Evolutionary conservation across 2,329 filamentous ascomycete species (phyloP), one percentile per base, ranked within the genome.

Genomic region (Alternaria tenuissima): DNA sequence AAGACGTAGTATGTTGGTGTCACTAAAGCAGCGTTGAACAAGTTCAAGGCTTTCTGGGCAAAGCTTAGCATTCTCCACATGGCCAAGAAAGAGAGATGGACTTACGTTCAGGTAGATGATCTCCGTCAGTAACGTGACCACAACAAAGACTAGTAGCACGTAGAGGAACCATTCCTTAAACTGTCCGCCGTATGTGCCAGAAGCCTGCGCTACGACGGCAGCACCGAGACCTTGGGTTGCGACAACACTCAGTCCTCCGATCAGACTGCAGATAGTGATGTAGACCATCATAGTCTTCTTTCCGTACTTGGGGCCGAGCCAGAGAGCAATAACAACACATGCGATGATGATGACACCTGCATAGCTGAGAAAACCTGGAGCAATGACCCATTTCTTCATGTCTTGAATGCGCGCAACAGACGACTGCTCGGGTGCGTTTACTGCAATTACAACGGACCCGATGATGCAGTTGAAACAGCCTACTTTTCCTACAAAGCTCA

Each of bases 81-180:
- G 42, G 39, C 49, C 56, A 42, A 9, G 24, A 3, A 43, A 22
- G 20, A 18, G 22, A 4, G 14, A 18, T 6, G 38, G 43, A 87
- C 93, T 85, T 83, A 96, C 94, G 78, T 99, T 99, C 42, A 99
- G 84, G 77, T 91, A 99, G 66, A 98, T 90, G 65, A 99, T 97
- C 80, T 98, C 95, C 0, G 93, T 96, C 70, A 98, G 70, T 11
- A 99, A 83, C 0, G 95, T 98, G n/a, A 83, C 81, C 65, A 98
- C 85, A 53, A 98, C 93, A 79, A 99, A 98, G 5, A 94, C 91
- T 57, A 98, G 82, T 32, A 98, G 81, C 5, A 98, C 89, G 80
- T 97, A 99, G 39, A 96, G 81, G 75, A 99, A 99, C 94, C 94
- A 98, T 77, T 98, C 88, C 78, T 97, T 97, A 80, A 97, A 98